Base-by-base conservation (phyloP, 106 monocot genomes). In the Agapanthus africanus region DNA sequence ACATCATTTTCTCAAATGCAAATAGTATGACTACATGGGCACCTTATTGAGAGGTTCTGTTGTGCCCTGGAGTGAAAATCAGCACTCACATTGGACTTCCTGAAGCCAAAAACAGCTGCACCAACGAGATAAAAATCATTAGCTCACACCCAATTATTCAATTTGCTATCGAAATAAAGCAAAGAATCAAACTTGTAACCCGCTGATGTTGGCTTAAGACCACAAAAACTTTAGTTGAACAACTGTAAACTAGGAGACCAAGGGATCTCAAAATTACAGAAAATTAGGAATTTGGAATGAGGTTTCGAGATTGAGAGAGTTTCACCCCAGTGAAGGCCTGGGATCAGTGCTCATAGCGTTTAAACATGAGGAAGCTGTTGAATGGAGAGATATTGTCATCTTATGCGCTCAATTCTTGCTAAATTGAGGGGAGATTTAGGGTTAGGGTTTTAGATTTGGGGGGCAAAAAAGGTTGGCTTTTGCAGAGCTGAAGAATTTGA, bases 41-140 rank as follows among this genome's bases (percentile, higher is more conserved):
- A 40, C 4, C 39, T n/a, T n/a, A n/a, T n/a, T n/a, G n/a, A 52
- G 30, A 78, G 66, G 41, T 68, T 79, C 71, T 49, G 66, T 61
- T 83, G 77, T 23, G 83, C 83, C 59, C 66, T 77, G 2, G 33
- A 30, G 64, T 83, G 70, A 54, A 87, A 87, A 63, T 63, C 83
- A 61, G 70, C 83, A 37, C n/a, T 78, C 19, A 83, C 64, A 72
- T 87, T 83, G 34, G 87, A 80, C 59, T 27, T 57, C 52, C 71
- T 71, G 31, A 50, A 14, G 6, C 75, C 83, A 40, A 75, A 69
- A 31, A 62, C 79, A 74, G 74, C 87, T 83, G 71, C 74, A 31
- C 54, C 40, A 73, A 72, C 4, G 19, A 66, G 19, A 30, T 19
- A 3, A 65, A n/a, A 60, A 70, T 64, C 1, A 3, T 14, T 28